Percentiles rank a stretch among this genome's conserved stretches.
Conservation (phyloP, 305 asterid genomes). For the Fraxinus albicans region DNA sequence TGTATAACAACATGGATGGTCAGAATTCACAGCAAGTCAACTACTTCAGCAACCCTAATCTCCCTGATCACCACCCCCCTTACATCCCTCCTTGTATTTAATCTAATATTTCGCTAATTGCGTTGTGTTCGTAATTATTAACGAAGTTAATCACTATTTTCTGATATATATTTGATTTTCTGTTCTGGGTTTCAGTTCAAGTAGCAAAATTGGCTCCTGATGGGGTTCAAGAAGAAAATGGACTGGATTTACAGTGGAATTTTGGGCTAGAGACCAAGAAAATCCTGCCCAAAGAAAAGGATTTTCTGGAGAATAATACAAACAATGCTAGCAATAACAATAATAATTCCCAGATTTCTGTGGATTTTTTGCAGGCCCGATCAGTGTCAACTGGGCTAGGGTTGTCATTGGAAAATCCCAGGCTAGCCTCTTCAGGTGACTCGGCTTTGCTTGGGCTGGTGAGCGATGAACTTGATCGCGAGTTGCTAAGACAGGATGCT, state of each 20-base stretch:
- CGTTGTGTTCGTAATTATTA: background rate
- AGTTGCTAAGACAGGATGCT: conserved; percentile 79
- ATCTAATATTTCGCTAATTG: background rate
- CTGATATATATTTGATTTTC: background rate
- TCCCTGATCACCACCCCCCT: conserved; percentile 79
- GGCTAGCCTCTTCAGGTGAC: conserved; percentile 68
- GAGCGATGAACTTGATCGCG: conserved; percentile 71
- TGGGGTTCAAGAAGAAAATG: conserved; percentile 46
- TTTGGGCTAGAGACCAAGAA: conserved; percentile 57
- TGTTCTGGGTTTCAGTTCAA: conserved; percentile 44
- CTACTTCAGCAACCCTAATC: conserved; percentile 57
- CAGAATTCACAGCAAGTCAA: conserved; percentile 66
- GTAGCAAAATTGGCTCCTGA: conserved; percentile 68
- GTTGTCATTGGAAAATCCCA: conserved; percentile 78
- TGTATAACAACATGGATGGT: conserved; percentile 59
- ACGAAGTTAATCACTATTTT: background rate
- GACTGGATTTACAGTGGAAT: conserved; percentile 67
- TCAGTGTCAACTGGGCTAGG: conserved; percentile 95
- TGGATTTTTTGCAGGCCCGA: conserved; percentile 76
- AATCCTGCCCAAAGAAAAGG: conserved; percentile 69
- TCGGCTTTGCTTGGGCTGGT: conserved; percentile 67
- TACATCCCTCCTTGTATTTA: conserved; percentile 72
- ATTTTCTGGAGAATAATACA: conserved; percentile 52
- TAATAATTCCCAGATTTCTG: conserved; percentile 68
- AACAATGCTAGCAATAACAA: conserved; percentile 45